Evolutionary conservation across 202 grass and related monocot species (phyloP), one percentile per base, ranked within the genome.

Genomic region (Schoenoplectus triqueter): DNA sequence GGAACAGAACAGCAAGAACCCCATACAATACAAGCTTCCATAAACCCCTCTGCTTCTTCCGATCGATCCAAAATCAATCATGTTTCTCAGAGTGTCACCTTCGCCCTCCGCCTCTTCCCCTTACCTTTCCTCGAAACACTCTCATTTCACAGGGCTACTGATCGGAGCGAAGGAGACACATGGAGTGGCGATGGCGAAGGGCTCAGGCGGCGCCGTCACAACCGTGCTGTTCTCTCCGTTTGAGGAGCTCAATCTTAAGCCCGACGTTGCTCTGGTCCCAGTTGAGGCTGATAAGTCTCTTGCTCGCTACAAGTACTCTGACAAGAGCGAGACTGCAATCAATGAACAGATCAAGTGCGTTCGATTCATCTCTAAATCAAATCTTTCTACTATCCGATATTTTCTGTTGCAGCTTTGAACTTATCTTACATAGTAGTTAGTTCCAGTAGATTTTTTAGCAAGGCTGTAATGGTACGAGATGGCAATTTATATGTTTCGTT

Each of bases 291-390:
- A 85, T 39, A 79, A 87, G 68, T 90, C 89, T n/a, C 86, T 90
- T 72, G 89, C 89, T 20, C 85, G 89, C 59, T 84, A 85, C 55
- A 90, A 87, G 82, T 90, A 87, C 68, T 31, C 73, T 49, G 59
- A 82, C 15, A 86, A 82, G 14, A 85, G 74, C 68, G 86, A 87
- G 68, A 77, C 66, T 44, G 86, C 89, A 80, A 56, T 90, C 39
- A 87, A 90, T 47, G 51, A 82, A 15, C 89, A 90, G 82, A 90
- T 90, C 82, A 90, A 87, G 89, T 90, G 42, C 46, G 69, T 70
- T 76, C 20, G 19, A 22, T 86, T 64, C 56, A 8, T 9, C 11
- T 65, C 59, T 78, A 60, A 7, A 59, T 6, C 11, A 41, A 59
- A 10, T 22, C 54, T 40, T 13, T 45, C 77, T 41, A 18, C 42